phyloP scores from a whole-genome alignment of 495 filamentous ascomycete genomes.

The Penicillium robsamsonii region DNA sequence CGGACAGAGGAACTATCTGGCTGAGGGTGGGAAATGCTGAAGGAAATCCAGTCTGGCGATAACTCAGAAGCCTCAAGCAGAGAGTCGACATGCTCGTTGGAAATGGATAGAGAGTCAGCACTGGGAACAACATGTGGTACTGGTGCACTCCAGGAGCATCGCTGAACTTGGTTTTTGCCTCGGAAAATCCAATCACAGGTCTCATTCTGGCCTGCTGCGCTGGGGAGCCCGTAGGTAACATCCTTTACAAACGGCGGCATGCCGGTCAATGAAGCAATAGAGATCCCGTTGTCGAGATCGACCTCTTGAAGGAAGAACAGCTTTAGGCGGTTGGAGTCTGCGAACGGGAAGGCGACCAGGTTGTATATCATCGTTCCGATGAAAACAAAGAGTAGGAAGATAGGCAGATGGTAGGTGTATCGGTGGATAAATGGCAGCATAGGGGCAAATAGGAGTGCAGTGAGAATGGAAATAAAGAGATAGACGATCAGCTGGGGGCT shows the following conservation, averaged over 20 bases:
- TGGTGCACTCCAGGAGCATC: constrained; percentile 72
- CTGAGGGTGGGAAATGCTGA: constrained; percentile 52
- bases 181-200: constrained; percentile 41
- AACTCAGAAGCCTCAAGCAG: constrained; percentile 21
- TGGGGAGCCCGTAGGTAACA: constrained; percentile 68
- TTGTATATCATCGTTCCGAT: constrained; percentile 82
- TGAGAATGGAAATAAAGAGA: constrained; percentile 62
- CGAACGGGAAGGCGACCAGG: constrained; percentile 85
- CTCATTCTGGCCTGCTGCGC: constrained; percentile 59
- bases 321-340: constrained; percentile 72
- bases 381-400: constrained; percentile 71
- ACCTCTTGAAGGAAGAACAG: constrained; percentile 81
- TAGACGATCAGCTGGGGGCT: constrained; percentile 65
- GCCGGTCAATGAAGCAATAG: constrained; percentile 67
- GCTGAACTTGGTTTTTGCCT: constrained; percentile 20
- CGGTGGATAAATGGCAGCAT: constrained; percentile 83
- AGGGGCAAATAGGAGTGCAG: constrained; percentile 73
- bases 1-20: constrained; percentile 36
- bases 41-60: constrained; percentile 59
- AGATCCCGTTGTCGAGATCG: constrained; percentile 70
- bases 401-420: constrained; percentile 76
- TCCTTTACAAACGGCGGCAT: constrained; percentile 67
- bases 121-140: constrained; percentile 52
- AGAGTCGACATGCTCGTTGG: not conserved
- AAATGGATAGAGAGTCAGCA: constrained; percentile 26